A percentile compares a stretch with the other conserved stretches of the same genome.
These are phyloP conservation scores for Lanmaoa rubissima DNA, from an alignment of 768 basidiomycete species.

Conservation along the genomic window DNA sequence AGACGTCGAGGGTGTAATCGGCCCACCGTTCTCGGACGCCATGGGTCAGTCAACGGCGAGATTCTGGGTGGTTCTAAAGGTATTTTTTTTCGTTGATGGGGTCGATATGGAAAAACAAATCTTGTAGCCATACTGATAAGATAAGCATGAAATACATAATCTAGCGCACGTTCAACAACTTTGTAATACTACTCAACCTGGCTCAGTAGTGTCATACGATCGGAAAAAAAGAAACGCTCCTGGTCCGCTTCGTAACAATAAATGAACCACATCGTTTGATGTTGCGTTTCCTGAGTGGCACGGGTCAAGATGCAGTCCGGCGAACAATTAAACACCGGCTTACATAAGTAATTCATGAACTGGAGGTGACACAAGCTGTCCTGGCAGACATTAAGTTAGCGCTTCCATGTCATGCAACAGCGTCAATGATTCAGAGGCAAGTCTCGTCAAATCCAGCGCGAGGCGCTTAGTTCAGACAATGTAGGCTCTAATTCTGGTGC, in stretches of 20 bases:
- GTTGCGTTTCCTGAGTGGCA: too few relatives aligned
- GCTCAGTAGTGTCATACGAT: too few relatives aligned
- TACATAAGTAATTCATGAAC: too few relatives aligned
- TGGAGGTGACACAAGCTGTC: too few relatives aligned
- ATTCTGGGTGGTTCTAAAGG: not conserved
- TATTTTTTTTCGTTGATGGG: not conserved
- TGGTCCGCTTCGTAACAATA: too few relatives aligned
- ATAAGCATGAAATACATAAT: not conserved
- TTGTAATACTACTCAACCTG: too few relatives aligned
- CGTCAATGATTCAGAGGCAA: slow-evolving; percentile 1
- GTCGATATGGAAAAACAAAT: not conserved
- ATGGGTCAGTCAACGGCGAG: not conserved
- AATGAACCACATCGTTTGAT: too few relatives aligned
- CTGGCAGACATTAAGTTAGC: too few relatives aligned
- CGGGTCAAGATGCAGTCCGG: too few relatives aligned
- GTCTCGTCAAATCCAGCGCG: slow-evolving; percentile 7
- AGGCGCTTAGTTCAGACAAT: slow-evolving; percentile 5
- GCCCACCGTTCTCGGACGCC: slow-evolving; percentile 20
- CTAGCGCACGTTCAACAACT: not conserved
- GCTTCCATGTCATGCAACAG: not conserved
- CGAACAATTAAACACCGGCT: too few relatives aligned
- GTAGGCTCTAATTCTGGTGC: slow-evolving; percentile 3
- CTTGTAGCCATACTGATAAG: not conserved
- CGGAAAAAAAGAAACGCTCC: too few relatives aligned
- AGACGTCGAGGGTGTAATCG: not conserved